These are phyloP conservation scores for Nicotiana sylvestris DNA, from an alignment of 257 asterid species.

Conservation along the genomic window DNA sequence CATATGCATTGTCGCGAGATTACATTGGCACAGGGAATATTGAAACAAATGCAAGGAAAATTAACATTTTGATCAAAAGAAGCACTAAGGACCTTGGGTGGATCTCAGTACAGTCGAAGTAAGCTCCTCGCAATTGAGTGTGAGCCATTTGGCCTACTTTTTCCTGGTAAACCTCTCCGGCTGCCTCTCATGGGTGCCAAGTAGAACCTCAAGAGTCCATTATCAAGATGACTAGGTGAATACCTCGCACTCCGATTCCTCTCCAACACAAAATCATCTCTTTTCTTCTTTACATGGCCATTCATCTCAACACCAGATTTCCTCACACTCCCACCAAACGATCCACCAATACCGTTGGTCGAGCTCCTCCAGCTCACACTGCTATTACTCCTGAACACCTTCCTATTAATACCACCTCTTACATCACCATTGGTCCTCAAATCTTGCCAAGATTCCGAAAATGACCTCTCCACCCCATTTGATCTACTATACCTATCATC, in stretches of 20 bases:
- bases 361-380: conserved; percentile 76
- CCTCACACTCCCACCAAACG: conserved; percentile 55
- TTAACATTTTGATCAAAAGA: conserved; percentile 7
- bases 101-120: conserved; percentile 50
- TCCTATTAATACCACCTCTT: conserved; percentile 37
- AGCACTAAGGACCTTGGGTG: conserved; percentile 38
- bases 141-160: conserved; percentile 51
- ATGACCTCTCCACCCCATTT: conserved; percentile 68
- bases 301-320: conserved; percentile 49
- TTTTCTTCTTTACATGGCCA: conserved; percentile 50
- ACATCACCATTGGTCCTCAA: conserved; percentile 33
- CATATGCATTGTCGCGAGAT: conserved; percentile 29
- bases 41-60: conserved; percentile 38
- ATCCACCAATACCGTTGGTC: conserved; percentile 36
- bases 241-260: conserved; percentile 74
- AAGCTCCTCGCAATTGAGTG: conserved; percentile 65
- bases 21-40: conserved; percentile 22
- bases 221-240: conserved; percentile 64
- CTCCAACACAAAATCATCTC: conserved; percentile 65
- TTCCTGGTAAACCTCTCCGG: conserved; percentile 57
- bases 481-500: conserved; percentile 46
- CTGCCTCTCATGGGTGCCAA: conserved; percentile 72
- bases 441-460: conserved; percentile 70
- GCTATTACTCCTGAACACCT: conserved; percentile 61
- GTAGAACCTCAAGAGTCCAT: conserved; percentile 75